Percentiles rank a stretch among this genome's conserved stretches.
These are phyloP conservation scores for Ganoderma boninense DNA, from an alignment of 1,284 basidiomycete genomes.

Conservation along the genomic window DNA sequence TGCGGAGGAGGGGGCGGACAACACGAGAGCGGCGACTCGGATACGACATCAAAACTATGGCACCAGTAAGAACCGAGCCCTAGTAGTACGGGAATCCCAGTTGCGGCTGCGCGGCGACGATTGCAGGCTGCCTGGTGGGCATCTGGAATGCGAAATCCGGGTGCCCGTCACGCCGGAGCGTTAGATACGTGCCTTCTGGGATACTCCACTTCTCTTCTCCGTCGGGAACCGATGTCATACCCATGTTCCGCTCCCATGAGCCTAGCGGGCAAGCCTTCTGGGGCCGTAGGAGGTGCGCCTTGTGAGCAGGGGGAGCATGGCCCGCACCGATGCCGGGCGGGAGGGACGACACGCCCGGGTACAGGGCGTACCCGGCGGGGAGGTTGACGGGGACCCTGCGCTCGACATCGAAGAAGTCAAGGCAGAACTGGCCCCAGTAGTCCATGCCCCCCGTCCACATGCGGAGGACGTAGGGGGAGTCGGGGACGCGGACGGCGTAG, in stretches of 20 bases:
- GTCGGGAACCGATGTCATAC: background rate
- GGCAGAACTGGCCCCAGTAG: conserved; percentile 14
- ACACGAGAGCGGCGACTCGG: too few species aligned
- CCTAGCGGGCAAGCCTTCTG: background rate
- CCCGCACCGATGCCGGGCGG: background rate
- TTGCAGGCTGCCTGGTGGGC: conserved; percentile 1
- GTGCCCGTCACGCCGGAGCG: background rate
- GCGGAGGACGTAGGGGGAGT: conserved; percentile 11
- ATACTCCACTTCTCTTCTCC: conserved; percentile 17
- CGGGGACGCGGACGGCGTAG: conserved; percentile 7
- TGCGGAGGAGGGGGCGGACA: too few species aligned
- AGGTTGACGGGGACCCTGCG: conserved; percentile 16
- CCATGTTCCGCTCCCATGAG: conserved; percentile 15
- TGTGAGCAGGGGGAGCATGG: background rate
- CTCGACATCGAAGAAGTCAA: conserved; percentile 17
- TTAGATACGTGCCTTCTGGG: background rate
- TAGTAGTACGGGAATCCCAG: background rate
- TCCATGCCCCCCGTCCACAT: conserved; percentile 21
- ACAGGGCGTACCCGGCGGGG: conserved; percentile 8
- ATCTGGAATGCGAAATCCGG: conserved; percentile 13
- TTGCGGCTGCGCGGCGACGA: background rate
- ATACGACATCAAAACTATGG: background rate
- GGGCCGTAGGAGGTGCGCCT: too few species aligned
- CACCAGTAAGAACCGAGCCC: background rate
- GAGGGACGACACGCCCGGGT: background rate